These are phyloP conservation scores for Vanrija humicola DNA, from an alignment of 1,284 basidiomycete genomes.

Conservation along the genomic window DNA sequence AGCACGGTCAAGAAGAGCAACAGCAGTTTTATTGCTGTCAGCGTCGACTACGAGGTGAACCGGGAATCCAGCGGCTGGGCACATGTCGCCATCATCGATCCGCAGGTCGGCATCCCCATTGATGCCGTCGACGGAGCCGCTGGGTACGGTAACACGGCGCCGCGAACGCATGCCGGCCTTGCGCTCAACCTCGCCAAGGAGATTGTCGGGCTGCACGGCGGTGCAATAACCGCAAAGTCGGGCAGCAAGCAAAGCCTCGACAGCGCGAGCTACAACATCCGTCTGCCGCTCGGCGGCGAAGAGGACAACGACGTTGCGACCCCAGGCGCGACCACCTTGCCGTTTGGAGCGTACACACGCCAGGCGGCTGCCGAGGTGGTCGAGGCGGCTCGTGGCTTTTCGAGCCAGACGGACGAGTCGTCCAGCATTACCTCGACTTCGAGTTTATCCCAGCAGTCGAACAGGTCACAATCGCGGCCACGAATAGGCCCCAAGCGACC, in stretches of 20 bases:
- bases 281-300: too few species aligned
- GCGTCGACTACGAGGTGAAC: constrained; percentile 22
- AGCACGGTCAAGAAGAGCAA: constrained; percentile 35
- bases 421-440: constrained; percentile 20
- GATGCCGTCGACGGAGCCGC: constrained; percentile 17
- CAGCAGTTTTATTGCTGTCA: constrained; percentile 17
- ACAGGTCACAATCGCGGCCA: background rate
- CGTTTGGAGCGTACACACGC: background rate
- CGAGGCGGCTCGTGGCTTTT: background rate
- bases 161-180: constrained; percentile 22
- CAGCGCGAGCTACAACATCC: too few species aligned
- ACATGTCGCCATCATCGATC: constrained; percentile 35
- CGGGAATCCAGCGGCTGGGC: constrained; percentile 26
- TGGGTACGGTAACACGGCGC: constrained; percentile 19
- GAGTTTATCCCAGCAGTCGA: constrained; percentile 28
- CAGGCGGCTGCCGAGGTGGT: background rate
- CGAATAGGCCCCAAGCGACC: background rate
- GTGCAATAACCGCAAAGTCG: constrained; percentile 35
- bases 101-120: constrained; percentile 40
- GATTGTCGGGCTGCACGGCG: constrained; percentile 49
- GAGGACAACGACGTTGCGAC: background rate
- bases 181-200: constrained; percentile 36
- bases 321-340: background rate
- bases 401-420: background rate
- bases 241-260: constrained; percentile 15